Conservation (phyloP, 495 filamentous ascomycete genomes). For the Hamigera avellanea region DNA sequence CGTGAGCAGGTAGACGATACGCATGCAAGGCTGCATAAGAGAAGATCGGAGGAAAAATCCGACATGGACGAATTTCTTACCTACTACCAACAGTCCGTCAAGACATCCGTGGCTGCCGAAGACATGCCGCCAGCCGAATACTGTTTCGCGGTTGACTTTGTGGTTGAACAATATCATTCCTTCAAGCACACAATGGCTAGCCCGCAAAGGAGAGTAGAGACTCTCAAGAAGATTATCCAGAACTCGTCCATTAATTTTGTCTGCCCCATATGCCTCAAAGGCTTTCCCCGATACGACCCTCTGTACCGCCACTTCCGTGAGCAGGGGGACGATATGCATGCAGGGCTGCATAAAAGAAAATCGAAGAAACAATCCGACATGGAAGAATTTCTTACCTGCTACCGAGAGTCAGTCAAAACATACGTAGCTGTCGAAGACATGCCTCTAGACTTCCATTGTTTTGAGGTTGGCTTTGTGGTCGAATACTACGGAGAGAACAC, state of each 20-base stretch:
- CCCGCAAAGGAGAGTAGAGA: background rate
- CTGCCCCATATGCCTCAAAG: constrained; percentile 1
- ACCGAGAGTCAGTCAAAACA: background rate
- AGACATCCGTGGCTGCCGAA: no score
- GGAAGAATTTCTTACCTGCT: constrained; percentile 1
- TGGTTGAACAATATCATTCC: background rate
- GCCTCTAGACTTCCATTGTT: background rate
- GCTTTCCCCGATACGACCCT: background rate
- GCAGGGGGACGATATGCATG: constrained; percentile 1
- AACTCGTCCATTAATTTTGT: background rate
- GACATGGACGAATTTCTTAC: no score
- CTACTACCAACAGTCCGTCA: no score
- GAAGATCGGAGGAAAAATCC: no score
- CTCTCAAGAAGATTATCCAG: constrained; percentile 1
- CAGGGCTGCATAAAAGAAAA: background rate
- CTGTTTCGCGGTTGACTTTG: no score
- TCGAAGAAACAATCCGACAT: background rate
- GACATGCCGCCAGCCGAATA: no score
- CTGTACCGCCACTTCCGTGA: constrained; percentile 1
- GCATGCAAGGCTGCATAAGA: no score
- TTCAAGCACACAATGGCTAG: constrained; percentile 1
- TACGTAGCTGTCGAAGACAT: constrained; percentile 2
- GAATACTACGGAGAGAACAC: constrained; percentile 1
- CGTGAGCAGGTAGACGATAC: background rate
- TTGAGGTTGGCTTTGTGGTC: constrained; percentile 5